Base-by-base conservation (phyloP, 176 grass and related monocot genomes). In the Phoenix roebelenii region DNA sequence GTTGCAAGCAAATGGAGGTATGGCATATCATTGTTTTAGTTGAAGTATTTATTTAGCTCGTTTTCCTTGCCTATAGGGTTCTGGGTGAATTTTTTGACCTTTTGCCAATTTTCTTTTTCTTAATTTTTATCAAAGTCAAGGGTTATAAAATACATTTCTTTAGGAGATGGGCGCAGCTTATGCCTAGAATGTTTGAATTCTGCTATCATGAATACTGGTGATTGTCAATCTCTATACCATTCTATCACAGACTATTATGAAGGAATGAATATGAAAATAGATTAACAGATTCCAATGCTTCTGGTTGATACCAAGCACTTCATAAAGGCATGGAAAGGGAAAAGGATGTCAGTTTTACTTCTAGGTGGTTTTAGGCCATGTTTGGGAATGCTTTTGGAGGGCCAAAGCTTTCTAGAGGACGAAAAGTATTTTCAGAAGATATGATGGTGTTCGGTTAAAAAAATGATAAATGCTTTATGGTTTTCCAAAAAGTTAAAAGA, bases 321-420 rank as follows among this genome's bases (percentile, higher is more conserved):
- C 90, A 96, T 48, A 83, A 90, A 74, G 80, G 86, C 54, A 90
- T 96, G 91, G 86, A 96, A 96, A 86, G 86, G 50, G 91, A 96
- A 65, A 82, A 80, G 29, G 77, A 74, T 80, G 86, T 96, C 66
- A 73, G 77, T 74, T 25, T 52, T 35, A 19, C 32, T 70, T 58
- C 7, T 53, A 65, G 54, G 32, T 64, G 15, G 49, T 49, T 59
- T 20, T 20, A 20, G 20, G 20, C 20, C 20, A 20, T 20, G 20
- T 20, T 20, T 20, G 20, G 20, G 20, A 20, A 20, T 20, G 20
- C 20, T 20, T 20, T 20, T 20, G 20, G 20, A 20, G 20, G 20
- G 20, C 20, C 20, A 20, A 20, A 20, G 20, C 20, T 20, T 20
- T 20, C 20, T 20, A 20, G 20, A 20, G 20, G 20, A 20, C 20